Percentiles rank a stretch among this genome's conserved stretches.
phyloP scores from a whole-genome alignment of 352 stramenopile genomes.

The Phytophthora aleatoria region DNA sequence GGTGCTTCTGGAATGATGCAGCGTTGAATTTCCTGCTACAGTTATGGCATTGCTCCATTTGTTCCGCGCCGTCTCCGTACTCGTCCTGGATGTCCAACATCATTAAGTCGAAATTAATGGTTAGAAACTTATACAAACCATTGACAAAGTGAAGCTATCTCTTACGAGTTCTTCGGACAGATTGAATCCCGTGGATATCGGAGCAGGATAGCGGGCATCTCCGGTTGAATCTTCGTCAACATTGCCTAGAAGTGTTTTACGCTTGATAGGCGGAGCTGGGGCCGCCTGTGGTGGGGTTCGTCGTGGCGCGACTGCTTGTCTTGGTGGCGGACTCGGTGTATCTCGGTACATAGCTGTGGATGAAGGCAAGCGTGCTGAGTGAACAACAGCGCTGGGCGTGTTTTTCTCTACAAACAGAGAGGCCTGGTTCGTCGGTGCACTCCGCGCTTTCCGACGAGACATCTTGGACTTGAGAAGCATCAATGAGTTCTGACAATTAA shows the following conservation, averaged over 20 bases:
- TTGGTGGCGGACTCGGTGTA: slow-evolving; percentile 21
- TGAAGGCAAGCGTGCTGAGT: slow-evolving; percentile 27
- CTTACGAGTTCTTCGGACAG: slow-evolving; percentile 42
- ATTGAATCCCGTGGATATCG: slow-evolving; percentile 50
- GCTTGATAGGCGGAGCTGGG: slow-evolving; percentile 16
- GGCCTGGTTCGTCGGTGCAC: slow-evolving; percentile 67
- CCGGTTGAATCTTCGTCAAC: slow-evolving; percentile 39
- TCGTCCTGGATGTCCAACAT: slow-evolving; percentile 42
- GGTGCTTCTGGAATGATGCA: slow-evolving; percentile 76
- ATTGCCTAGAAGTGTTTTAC: slow-evolving; percentile 32
- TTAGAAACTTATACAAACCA: background rate
- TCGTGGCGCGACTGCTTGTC: slow-evolving; percentile 23
- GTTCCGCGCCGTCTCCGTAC: slow-evolving; percentile 49
- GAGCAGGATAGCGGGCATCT: slow-evolving; percentile 36
- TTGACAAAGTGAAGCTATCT: background rate
- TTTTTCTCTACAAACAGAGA: slow-evolving; percentile 73
- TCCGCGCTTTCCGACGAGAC: slow-evolving; percentile 72
- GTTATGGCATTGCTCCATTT: slow-evolving; percentile 77
- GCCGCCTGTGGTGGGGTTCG: slow-evolving; percentile 22
- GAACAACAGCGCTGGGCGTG: slow-evolving; percentile 29
- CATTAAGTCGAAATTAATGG: background rate
- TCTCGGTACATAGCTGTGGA: slow-evolving; percentile 17
- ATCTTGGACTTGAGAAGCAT: slow-evolving; percentile 85
- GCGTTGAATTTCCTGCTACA: slow-evolving; percentile 87
- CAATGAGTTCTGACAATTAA: slow-evolving; percentile 58